These are phyloP conservation scores for Saturnispora halmiae DNA, from an alignment of 805 yeast genomes.

Conservation along the genomic window DNA sequence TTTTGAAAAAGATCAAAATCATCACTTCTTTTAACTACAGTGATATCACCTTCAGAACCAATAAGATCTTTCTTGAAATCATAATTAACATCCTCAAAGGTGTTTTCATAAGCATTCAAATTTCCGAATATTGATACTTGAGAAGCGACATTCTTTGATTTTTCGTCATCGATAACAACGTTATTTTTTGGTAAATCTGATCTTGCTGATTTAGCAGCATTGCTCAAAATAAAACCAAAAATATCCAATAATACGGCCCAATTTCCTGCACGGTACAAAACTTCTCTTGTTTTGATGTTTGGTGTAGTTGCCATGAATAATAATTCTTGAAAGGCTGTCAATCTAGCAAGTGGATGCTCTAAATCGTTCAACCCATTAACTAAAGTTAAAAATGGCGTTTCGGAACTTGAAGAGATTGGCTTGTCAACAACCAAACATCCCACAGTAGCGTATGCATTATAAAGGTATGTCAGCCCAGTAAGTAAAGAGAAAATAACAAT, in stretches of 20 bases:
- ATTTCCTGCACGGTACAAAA: slow-evolving; percentile 38
- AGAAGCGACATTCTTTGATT: neutral
- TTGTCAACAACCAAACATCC: slow-evolving; percentile 65
- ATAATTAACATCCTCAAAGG: slow-evolving; percentile 1
- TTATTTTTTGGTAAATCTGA: slow-evolving; percentile 17
- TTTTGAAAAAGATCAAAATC: neutral
- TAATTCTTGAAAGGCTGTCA: slow-evolving; percentile 70
- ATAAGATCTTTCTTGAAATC: neutral
- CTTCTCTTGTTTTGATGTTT: slow-evolving; percentile 38
- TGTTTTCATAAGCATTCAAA: slow-evolving; percentile 15
- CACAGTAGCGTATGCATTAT: slow-evolving; percentile 55
- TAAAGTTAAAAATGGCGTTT: slow-evolving; percentile 55
- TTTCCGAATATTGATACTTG: slow-evolving; percentile 23
- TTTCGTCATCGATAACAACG: slow-evolving; percentile 1
- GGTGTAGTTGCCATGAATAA: slow-evolving; percentile 51
- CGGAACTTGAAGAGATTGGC: slow-evolving; percentile 48
- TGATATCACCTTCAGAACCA: slow-evolving; percentile 3
- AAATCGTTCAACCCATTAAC: slow-evolving; percentile 52
- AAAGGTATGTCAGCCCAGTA: slow-evolving; percentile 49
- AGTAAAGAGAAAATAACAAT: slow-evolving; percentile 6
- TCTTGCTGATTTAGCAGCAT: slow-evolving; percentile 22
- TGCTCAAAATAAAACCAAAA: slow-evolving; percentile 46
- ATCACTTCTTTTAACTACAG: slow-evolving; percentile 3
- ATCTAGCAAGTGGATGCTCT: slow-evolving; percentile 37
- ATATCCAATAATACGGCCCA: slow-evolving; percentile 59